Evolutionary conservation across 345 rosid genomes (phyloP), one percentile per base, ranked within the genome.

Genomic region (Garcia nutans): DNA sequence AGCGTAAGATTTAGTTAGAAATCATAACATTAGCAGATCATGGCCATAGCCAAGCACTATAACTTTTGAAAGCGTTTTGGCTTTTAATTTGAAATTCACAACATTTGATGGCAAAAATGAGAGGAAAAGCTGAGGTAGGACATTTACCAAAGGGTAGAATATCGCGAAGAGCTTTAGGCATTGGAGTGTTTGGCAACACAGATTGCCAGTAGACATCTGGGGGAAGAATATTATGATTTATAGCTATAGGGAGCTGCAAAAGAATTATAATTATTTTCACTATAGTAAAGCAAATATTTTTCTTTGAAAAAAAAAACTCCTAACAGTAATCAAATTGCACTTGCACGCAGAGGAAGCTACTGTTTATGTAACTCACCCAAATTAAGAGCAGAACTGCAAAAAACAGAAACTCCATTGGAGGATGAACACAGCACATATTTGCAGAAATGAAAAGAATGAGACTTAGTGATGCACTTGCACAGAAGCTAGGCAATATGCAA

Each of bases 101-200:
- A 33, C 37, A 45, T 45, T 45, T 45, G 49, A 7, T 45, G 49
- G 19, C 11, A 52, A 11, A 55, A 10, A n/a, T 45, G 10, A 42
- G 56, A 47, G 2, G 24, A n/a, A 23, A 20, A 23, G 22, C 6
- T 16, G 19, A 20, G 50, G 66, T 37, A 58, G 23, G 33, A 60
- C 44, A 24, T 33, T 4, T 17, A 74, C 77, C 77, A 31, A 63
- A 50, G 3, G 71, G 71, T 23, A 74, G 65, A 52, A 65, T 71
- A 47, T 74, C 54, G 2, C 22, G 71, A 17, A 74, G 77, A 65
- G 42, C 71, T 13, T 54, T n/a, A 31, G 77, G 77, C 71, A 74
- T 74, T 1, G 61, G 63, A 28, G 77, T 65, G 20, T 11, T 42
- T 24, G 71, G 78, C 72, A 66, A 37, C 64, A 65, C 6, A 5